Evolutionary conservation across 2,329 filamentous ascomycete species (phyloP).

Genomic region (Diaporthe amygdali): DNA sequence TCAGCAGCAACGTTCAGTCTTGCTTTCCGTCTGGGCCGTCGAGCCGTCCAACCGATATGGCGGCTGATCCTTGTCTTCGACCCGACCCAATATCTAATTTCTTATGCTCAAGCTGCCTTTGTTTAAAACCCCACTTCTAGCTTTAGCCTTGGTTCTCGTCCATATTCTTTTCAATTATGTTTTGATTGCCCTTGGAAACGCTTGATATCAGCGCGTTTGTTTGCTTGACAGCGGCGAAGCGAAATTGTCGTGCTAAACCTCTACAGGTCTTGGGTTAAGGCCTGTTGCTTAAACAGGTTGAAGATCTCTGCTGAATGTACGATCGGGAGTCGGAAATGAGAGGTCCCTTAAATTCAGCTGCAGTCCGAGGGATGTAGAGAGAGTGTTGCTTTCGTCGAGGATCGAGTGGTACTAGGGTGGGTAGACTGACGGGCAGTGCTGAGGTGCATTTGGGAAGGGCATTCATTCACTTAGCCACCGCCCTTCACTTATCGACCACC

Average conservation of each 20-base stretch:
- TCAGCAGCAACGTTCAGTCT: neutral
- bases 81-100: neutral
- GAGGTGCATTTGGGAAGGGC: neutral
- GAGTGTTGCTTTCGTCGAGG: too few relatives aligned
- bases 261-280: too few relatives aligned
- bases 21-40: slow-evolving; percentile 8
- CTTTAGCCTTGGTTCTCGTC: neutral
- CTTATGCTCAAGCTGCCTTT: neutral
- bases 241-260: neutral
- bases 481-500: too few relatives aligned
- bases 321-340: too few relatives aligned
- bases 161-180: neutral
- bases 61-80: neutral
- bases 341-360: too few relatives aligned
- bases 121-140: neutral
- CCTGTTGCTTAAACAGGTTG: neutral
- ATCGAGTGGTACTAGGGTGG: too few relatives aligned
- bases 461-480: neutral
- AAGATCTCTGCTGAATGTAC: neutral
- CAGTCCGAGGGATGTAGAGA: too few relatives aligned
- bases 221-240: neutral
- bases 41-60: neutral
- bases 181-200: neutral
- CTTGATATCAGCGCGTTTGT: neutral
- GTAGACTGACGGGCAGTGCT: too few relatives aligned